Evolutionary conservation across 257 asterid species (phyloP).

Genomic region (Solanum clarkiae): DNA sequence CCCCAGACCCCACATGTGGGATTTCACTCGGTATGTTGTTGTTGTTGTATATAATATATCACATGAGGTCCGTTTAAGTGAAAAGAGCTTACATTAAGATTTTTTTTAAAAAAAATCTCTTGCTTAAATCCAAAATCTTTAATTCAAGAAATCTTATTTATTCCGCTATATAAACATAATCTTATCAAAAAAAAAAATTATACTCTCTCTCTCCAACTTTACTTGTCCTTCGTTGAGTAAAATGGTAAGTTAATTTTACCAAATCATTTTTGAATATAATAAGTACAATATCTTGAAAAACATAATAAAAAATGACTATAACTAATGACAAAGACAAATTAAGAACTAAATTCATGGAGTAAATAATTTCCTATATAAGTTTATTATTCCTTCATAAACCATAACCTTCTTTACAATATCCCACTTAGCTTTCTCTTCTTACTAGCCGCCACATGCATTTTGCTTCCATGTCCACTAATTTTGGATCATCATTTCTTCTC

Average conservation of each 20-base stretch:
- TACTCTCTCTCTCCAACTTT: no score
- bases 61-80: neutral
- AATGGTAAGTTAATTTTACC: no score
- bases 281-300: no score
- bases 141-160: neutral
- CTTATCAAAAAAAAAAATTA: no score
- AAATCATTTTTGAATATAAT: no score
- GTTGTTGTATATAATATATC: neutral
- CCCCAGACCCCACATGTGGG: no score
- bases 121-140: neutral
- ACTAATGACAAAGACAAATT: no score
- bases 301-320: no score
- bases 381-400: neutral
- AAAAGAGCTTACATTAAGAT: neutral
- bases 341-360: no score
- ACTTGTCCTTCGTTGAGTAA: no score
- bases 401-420: neutral
- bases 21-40: no score
- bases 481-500: slow-evolving; percentile 12
- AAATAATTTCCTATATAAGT: no score
- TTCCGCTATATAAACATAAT: slow-evolving; percentile 18
- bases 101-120: neutral
- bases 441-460: neutral
- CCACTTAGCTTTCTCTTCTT: neutral
- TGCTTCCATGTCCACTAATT: slow-evolving; percentile 31